Percentiles rank a stretch among this genome's conserved stretches.
Evolutionary conservation across 2,329 filamentous ascomycete genomes (phyloP).

Genomic region (Penicillium sp.): DNA sequence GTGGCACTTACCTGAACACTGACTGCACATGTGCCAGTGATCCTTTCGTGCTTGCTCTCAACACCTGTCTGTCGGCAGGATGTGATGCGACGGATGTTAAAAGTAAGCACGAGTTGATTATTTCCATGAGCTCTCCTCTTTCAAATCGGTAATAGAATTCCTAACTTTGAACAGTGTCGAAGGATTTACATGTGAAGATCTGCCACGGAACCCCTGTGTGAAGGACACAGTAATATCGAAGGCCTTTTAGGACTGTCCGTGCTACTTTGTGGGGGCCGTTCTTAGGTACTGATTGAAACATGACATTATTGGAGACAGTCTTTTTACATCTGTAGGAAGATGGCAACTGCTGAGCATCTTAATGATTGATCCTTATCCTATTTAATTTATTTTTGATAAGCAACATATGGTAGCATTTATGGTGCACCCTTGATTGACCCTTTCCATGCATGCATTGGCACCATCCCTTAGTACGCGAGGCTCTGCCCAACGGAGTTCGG

Average conservation of each 20-base stretch:
- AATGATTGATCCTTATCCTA: background rate
- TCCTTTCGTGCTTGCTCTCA: constrained; percentile 7
- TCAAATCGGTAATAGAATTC: background rate
- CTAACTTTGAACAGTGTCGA: constrained; percentile 15
- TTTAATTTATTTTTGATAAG: background rate
- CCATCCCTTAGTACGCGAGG: background rate
- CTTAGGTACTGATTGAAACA: background rate
- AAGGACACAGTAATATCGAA: background rate
- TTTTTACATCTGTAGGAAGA: background rate
- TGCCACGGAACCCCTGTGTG: constrained; percentile 11
- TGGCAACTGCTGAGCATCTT: background rate
- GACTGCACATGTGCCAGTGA: constrained; percentile 13
- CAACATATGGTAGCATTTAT: background rate
- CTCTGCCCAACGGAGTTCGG: background rate
- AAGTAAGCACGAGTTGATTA: background rate
- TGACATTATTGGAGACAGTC: background rate
- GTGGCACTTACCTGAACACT: constrained; percentile 11
- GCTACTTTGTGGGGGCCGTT: background rate
- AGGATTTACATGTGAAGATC: constrained; percentile 13
- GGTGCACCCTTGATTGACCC: background rate
- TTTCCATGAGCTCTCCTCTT: background rate
- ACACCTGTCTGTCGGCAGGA: constrained; percentile 9
- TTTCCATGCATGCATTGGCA: background rate
- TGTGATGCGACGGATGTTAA: constrained; percentile 14
- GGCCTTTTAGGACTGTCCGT: background rate